phyloP scores from a whole-genome alignment of 2,329 filamentous ascomycete species.

The Neobulgaria alba region DNA sequence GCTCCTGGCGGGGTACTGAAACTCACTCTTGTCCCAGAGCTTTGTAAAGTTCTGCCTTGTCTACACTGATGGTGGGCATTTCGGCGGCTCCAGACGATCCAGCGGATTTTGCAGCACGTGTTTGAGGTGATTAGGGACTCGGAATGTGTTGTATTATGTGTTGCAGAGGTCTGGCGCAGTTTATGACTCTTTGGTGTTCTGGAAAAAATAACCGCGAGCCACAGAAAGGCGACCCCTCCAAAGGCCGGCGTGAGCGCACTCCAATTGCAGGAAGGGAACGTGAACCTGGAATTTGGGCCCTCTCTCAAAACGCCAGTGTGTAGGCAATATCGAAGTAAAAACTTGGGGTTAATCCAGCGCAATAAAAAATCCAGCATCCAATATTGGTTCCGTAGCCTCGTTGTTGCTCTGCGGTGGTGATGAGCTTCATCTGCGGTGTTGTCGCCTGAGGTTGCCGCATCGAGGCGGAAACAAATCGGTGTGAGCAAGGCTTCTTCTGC shows the following conservation, averaged over 20 bases:
- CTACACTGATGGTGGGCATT: constrained; percentile 95
- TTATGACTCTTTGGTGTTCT: constrained; percentile 13
- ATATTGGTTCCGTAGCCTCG: not conserved
- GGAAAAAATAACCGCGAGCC: constrained; percentile 10
- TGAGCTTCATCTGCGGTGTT: not conserved
- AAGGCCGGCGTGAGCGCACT: no score
- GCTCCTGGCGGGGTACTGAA: constrained; percentile 24
- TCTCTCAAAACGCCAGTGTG: no score
- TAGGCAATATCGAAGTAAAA: no score
- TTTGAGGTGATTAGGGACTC: not conserved
- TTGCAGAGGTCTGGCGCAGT: constrained; percentile 14
- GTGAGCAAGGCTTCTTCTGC: not conserved
- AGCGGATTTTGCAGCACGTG: constrained; percentile 6
- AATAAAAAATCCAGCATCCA: not conserved
- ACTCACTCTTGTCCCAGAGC: constrained; percentile 79
- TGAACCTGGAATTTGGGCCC: no score
- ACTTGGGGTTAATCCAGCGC: no score
- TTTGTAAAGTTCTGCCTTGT: constrained; percentile 93
- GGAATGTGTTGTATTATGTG: not conserved
- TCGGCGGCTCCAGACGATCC: constrained; percentile 29
- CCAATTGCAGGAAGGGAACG: no score
- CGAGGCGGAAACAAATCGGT: not conserved
- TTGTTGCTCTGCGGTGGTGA: not conserved
- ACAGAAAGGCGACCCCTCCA: constrained; percentile 1
- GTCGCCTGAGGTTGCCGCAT: not conserved